Conservation (phyloP, 1,284 basidiomycete genomes). For the Naganishia cerealis region DNA sequence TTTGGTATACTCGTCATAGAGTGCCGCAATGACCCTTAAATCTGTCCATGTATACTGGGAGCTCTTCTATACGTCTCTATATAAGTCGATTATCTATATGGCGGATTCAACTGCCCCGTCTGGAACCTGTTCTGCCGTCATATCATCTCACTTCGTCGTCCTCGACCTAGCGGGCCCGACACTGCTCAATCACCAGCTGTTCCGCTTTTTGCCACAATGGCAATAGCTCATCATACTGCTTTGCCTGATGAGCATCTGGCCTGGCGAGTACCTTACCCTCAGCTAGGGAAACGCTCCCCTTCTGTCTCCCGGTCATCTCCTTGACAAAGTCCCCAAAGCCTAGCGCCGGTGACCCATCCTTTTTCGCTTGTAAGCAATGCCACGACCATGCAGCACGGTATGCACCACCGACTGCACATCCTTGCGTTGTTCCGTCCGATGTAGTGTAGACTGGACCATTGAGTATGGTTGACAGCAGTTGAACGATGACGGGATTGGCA, state of each 20-base stretch:
- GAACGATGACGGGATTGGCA: constrained; percentile 70
- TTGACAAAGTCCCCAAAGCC: constrained; percentile 32
- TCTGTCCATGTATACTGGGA: no score
- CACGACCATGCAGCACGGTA: constrained; percentile 53
- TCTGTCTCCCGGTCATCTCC: constrained; percentile 13
- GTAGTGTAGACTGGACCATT: constrained; percentile 65
- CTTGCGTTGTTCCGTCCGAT: constrained; percentile 46
- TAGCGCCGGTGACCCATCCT: background rate
- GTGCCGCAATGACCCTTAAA: no score
- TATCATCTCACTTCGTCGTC: background rate
- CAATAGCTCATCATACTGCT: constrained; percentile 48
- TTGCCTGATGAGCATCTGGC: constrained; percentile 56
- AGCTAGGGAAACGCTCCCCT: background rate
- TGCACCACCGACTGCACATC: constrained; percentile 51
- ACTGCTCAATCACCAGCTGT: constrained; percentile 51
- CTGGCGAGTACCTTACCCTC: constrained; percentile 58
- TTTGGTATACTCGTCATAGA: no score
- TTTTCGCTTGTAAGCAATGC: constrained; percentile 22
- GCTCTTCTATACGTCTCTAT: background rate
- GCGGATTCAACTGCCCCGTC: background rate
- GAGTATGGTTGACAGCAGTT: constrained; percentile 75
- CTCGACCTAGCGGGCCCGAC: constrained; percentile 8
- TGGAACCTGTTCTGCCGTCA: background rate
- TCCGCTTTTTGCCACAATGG: constrained; percentile 59
- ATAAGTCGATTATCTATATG: background rate